phyloP scores from a whole-genome alignment of 2,329 filamentous ascomycete genomes.

The Penicillium capsulatum region DNA sequence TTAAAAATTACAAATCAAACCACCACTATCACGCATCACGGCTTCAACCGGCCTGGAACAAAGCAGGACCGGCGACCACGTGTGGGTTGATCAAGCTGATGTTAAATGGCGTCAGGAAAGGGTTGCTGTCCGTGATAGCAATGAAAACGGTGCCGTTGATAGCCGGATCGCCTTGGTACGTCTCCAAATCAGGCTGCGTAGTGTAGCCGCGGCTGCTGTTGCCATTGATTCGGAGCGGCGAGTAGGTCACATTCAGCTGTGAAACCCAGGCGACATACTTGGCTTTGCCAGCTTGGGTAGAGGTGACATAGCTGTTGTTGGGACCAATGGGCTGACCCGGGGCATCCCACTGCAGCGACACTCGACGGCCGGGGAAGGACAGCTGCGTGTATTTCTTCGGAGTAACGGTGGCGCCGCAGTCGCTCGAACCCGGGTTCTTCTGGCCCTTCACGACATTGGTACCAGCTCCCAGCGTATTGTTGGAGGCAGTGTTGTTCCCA shows the following conservation, averaged over 20 bases:
- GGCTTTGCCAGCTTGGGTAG: slow-evolving; percentile 54
- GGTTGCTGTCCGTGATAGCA: slow-evolving; percentile 65
- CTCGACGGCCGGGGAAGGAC: slow-evolving; percentile 67
- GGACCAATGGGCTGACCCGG: slow-evolving; percentile 68
- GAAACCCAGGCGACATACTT: slow-evolving; percentile 70
- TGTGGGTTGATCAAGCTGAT: slow-evolving; percentile 69
- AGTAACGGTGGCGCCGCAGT: slow-evolving; percentile 62
- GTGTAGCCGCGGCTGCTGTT: slow-evolving; percentile 58
- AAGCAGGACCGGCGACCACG: slow-evolving; percentile 63
- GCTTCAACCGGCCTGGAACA: slow-evolving; percentile 72
- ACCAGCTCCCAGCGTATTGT: slow-evolving; percentile 54
- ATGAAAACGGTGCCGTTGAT: slow-evolving; percentile 78
- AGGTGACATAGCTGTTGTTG: slow-evolving; percentile 76
- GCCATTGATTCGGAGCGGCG: slow-evolving; percentile 51
- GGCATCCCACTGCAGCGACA: slow-evolving; percentile 68
- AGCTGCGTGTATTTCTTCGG: slow-evolving; percentile 68
- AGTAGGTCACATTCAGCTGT: slow-evolving; percentile 72
- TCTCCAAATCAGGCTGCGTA: slow-evolving; percentile 66
- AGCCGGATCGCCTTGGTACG: slow-evolving; percentile 63
- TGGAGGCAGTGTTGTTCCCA: slow-evolving; percentile 53
- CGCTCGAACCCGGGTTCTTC: slow-evolving; percentile 48
- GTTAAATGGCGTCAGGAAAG: slow-evolving; percentile 72
- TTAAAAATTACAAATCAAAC: no score
- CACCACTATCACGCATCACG: no score
- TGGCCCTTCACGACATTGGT: slow-evolving; percentile 37